Base-by-base conservation (phyloP, 176 grass and related monocot species). In the Panicum miliaceum region DNA sequence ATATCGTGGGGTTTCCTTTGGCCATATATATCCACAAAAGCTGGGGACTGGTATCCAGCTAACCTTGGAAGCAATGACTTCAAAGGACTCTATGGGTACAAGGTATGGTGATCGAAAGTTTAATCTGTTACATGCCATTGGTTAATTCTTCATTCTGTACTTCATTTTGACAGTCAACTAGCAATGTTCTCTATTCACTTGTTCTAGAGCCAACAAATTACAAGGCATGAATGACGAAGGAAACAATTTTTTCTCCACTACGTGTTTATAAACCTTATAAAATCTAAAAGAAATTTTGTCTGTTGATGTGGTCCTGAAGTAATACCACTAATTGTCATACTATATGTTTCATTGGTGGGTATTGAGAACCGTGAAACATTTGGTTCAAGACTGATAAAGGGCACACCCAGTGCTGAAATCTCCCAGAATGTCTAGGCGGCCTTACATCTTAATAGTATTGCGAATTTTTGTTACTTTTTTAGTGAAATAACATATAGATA, bases 1-100 rank as follows among this genome's bases (percentile, higher is more conserved):
- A 83, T 97, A 87, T 97, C 94, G 32, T 97, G 94, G 94, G 94
- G 94, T 82, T 79, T 94, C 54, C 92, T 97, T 26, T 97, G 94
- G 94, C 92, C 94, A 67, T 94, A 91, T 75, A 89, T 97, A 64
- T 76, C 87, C 38, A 90, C 83, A 37, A 91, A 91, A 90, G 92
- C 92, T 58, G 90, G 94, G 69, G 81, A 92, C 35, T 92, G 94
- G 94, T 97, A 97, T 84, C 92, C 92, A 76, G 85, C 87, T 90
- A 85, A 90, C 84, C 90, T 97, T 58, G 92, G 77, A 78, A 81
- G 88, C 78, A 97, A 90, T 26, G 92, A 97, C 77, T 97, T 97
- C 80, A 94, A 94, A 86, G 94, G 94, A 38, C 94, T 97, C 48
- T 94, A 94, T 64, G 94, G 92, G 68, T 97, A 97, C 62, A 97